A percentile compares a stretch with the other conserved stretches of the same genome.
phyloP scores from a whole-genome alignment of 1,284 basidiomycete genomes.

The Tremellales sp. region DNA sequence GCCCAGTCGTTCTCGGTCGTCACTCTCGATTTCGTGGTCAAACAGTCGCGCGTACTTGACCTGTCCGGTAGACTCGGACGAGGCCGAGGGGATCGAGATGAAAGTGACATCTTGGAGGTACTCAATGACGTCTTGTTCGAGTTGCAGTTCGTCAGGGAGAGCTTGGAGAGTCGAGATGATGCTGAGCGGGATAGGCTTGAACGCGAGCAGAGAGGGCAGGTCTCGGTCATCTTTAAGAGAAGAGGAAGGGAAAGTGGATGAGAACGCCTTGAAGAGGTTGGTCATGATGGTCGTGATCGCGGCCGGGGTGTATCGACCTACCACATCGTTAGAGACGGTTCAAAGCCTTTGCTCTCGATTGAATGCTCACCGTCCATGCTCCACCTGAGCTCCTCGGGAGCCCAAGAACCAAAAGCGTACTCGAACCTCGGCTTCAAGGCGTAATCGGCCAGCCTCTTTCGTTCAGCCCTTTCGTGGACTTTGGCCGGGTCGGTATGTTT shows the following conservation, averaged over 20 bases:
- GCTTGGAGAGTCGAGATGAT: conserved; percentile 15
- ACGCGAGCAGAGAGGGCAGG: conserved; percentile 23
- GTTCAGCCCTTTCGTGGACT: conserved; percentile 20
- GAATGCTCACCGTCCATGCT: conserved; percentile 29
- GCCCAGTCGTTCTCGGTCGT: conserved; percentile 6
- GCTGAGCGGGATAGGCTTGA: conserved; percentile 21
- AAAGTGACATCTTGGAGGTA: conserved; percentile 23
- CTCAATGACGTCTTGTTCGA: conserved; percentile 12
- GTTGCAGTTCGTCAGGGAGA: conserved; percentile 15
- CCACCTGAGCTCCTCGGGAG: conserved; percentile 27
- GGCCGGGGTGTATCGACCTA: conserved; percentile 35
- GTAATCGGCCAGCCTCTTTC: conserved; percentile 31
- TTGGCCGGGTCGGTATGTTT: conserved; percentile 19
- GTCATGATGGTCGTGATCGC: conserved; percentile 27
- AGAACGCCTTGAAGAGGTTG: conserved; percentile 26
- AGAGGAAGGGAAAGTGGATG: conserved; percentile 24
- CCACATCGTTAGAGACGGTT: too few species aligned
- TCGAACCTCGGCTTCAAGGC: conserved; percentile 32
- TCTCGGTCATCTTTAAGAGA: conserved; percentile 12
- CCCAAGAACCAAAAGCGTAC: conserved; percentile 34
- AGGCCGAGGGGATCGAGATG: conserved; percentile 7
- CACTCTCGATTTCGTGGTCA: conserved; percentile 5
- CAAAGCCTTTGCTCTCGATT: not conserved
- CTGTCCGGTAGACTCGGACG: not conserved
- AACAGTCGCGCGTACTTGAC: conserved; percentile 16